A percentile compares a stretch with the other conserved stretches of the same genome.
Conservation (phyloP, 331 rosid species). For the Saraca asoca region DNA sequence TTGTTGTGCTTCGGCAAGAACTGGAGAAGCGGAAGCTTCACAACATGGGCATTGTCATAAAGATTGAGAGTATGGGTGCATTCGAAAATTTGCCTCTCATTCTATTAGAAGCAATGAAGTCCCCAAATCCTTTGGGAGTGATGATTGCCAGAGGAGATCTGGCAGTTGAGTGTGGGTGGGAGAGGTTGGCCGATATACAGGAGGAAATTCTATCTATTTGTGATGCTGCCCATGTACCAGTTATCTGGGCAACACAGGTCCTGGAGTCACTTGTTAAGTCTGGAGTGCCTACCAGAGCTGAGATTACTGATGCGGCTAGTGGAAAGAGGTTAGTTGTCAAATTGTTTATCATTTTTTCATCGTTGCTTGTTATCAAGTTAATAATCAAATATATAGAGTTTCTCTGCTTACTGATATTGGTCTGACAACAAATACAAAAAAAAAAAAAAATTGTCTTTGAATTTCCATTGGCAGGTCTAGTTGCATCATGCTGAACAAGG, state of each 20-base stretch:
- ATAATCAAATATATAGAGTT: neutral
- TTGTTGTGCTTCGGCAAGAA: slow-evolving; percentile 5
- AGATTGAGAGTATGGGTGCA: slow-evolving; percentile 3
- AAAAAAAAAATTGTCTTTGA: neutral
- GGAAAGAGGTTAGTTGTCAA: neutral
- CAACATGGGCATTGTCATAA: slow-evolving; percentile 1
- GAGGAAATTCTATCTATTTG: slow-evolving; percentile 21
- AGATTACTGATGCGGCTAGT: slow-evolving; percentile 3
- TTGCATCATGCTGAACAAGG: slow-evolving; percentile 22
- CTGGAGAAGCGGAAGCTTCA: slow-evolving; percentile 2
- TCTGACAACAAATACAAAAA: neutral
- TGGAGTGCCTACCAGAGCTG: slow-evolving; percentile 20
- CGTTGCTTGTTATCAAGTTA: neutral
- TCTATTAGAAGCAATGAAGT: slow-evolving; percentile 21
- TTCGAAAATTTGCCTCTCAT: slow-evolving; percentile 21
- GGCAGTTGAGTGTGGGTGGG: slow-evolving; percentile 26
- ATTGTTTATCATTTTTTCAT: neutral
- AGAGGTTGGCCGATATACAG: slow-evolving; percentile 8
- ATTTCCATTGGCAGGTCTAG: neutral
- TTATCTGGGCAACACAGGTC: slow-evolving; percentile 24
- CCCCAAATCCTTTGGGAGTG: slow-evolving; percentile 13
- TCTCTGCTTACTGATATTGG: neutral
- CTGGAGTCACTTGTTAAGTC: slow-evolving; percentile 17
- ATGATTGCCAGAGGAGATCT: slow-evolving; percentile 25
- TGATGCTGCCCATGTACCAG: slow-evolving; percentile 10